These are phyloP conservation scores for Eimeria zaria DNA, from an alignment of 169 alveolate genomes.

Conservation along the genomic window DNA sequence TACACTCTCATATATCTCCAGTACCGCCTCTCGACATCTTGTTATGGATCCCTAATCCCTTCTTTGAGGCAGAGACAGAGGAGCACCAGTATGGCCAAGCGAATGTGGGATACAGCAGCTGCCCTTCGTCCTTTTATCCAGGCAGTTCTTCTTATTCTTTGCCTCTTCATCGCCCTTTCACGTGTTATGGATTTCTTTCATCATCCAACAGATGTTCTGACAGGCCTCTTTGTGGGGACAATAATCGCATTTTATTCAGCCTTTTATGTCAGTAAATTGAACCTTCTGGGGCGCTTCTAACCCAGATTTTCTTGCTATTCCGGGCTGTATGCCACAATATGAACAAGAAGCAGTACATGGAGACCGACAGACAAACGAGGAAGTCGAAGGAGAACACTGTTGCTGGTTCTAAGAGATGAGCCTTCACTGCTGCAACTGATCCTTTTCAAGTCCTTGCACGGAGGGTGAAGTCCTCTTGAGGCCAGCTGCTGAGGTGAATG, in stretches of 20 bases:
- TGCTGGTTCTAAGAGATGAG: background rate
- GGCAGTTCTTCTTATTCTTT: constrained; percentile 16
- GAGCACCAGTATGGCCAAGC: background rate
- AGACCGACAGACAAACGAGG: background rate
- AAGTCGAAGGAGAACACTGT: background rate
- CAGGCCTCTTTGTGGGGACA: constrained; percentile 69
- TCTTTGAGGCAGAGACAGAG: constrained; percentile 4
- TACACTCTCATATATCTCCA: constrained; percentile 73
- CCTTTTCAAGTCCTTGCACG: background rate
- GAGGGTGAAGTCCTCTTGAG: background rate
- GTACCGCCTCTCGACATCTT: constrained; percentile 56
- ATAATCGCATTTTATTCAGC: constrained; percentile 26
- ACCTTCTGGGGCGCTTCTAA: background rate
- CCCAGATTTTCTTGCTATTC: background rate
- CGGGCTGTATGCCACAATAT: background rate
- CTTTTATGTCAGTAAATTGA: constrained; percentile 67
- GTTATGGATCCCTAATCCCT: constrained; percentile 8
- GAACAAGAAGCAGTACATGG: background rate
- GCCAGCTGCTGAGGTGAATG: background rate
- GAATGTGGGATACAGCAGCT: constrained; percentile 30
- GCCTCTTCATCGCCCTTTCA: constrained; percentile 75
- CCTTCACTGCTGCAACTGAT: background rate
- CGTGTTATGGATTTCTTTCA: constrained; percentile 76
- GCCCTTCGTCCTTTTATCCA: constrained; percentile 73
- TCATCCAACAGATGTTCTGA: constrained; percentile 73